These are phyloP conservation scores for Linanthus parryae DNA, from an alignment of 148 eudicot species.

Conservation along the genomic window DNA sequence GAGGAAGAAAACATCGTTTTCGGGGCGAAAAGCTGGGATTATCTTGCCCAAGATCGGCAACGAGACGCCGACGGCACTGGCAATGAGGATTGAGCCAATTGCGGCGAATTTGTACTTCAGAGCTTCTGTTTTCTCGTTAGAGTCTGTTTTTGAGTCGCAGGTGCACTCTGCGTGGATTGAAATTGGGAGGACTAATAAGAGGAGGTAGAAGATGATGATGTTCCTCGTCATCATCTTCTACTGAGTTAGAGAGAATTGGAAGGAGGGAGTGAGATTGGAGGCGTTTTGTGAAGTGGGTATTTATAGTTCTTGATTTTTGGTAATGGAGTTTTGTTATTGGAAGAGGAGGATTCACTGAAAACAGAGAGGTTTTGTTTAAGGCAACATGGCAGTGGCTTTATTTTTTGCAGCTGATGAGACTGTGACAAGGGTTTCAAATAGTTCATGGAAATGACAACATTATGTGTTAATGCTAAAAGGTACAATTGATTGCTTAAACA, in stretches of 20 bases:
- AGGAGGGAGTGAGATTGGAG: background rate
- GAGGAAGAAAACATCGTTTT: conserved; percentile 7
- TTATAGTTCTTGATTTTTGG: too few species aligned
- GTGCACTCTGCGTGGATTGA: conserved; percentile 9
- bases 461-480: too few species aligned
- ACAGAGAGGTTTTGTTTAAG: too few species aligned
- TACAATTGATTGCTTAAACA: too few species aligned
- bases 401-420: too few species aligned
- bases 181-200: conserved; percentile 7
- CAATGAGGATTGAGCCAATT: conserved; percentile 13
- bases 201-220: background rate
- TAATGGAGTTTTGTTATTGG: too few species aligned
- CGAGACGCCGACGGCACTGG: conserved; percentile 12
- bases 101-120: conserved; percentile 9
- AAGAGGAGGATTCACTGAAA: too few species aligned
- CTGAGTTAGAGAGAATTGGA: background rate
- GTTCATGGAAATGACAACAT: too few species aligned
- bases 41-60: conserved; percentile 15
- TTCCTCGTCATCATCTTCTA: conserved; percentile 1
- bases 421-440: too few species aligned
- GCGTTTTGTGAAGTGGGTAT: too few species aligned
- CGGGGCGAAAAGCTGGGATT: conserved; percentile 2
- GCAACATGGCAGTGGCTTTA: too few species aligned
- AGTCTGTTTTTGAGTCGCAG: conserved; percentile 1
- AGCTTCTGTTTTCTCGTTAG: conserved; percentile 3